These are phyloP conservation scores for Cupressus sempervirens DNA, from an alignment of 75 land plant species.

Conservation along the genomic window DNA sequence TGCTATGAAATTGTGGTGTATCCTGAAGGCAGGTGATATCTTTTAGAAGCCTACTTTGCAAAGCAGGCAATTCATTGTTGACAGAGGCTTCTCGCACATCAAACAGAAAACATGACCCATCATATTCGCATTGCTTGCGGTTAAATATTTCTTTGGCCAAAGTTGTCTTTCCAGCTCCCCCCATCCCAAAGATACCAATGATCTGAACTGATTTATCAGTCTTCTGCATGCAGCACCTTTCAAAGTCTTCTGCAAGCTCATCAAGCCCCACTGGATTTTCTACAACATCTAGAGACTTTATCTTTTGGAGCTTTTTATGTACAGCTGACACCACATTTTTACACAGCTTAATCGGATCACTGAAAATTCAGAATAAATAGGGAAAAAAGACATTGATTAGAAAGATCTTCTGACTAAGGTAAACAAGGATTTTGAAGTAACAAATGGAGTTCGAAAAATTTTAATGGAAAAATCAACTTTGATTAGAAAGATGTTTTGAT, in stretches of 20 bases:
- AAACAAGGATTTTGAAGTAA: too few relatives aligned
- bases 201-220: background rate
- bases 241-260: background rate
- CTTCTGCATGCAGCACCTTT: background rate
- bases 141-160: background rate
- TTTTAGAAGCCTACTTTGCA: background rate
- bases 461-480: too few relatives aligned
- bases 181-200: background rate
- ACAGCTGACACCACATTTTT: background rate
- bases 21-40: background rate
- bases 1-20: background rate
- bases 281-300: background rate
- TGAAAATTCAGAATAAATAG: background rate
- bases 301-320: background rate
- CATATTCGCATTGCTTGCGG: background rate
- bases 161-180: background rate
- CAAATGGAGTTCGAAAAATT: too few relatives aligned
- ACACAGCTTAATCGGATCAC: background rate
- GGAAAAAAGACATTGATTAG: background rate
- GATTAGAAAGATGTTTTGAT: too few relatives aligned
- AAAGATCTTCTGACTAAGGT: too few relatives aligned
- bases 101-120: background rate
- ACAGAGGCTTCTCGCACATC: background rate
- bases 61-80: background rate
- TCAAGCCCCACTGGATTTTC: background rate